Evolutionary conservation across 106 monocot species (phyloP).

Genomic region (Ottelia alismoides): DNA sequence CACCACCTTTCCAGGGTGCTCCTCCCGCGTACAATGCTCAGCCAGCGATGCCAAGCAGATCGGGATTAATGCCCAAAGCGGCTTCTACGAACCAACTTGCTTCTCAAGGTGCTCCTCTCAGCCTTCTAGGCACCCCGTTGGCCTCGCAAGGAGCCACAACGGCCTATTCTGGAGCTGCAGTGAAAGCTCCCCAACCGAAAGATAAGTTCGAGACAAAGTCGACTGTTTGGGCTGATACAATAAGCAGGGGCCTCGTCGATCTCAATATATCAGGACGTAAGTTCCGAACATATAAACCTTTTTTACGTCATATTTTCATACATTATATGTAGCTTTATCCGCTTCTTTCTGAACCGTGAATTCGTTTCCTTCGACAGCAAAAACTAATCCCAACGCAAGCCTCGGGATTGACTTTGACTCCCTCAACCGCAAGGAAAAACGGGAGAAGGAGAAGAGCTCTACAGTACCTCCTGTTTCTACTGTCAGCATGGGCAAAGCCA

Average conservation of each 20-base stretch:
- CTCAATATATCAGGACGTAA: conserved; percentile 81
- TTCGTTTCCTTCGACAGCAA: conserved; percentile 21
- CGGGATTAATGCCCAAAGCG: too few relatives aligned
- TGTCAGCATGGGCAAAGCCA: conserved; percentile 87
- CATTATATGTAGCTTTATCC: neutral
- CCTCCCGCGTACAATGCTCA: too few relatives aligned
- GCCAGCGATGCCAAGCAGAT: neutral
- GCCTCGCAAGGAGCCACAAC: conserved; percentile 3
- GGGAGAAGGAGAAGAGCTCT: conserved; percentile 35
- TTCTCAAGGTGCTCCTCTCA: too few relatives aligned
- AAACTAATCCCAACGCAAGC: conserved; percentile 29
- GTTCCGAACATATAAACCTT: conserved; percentile 3
- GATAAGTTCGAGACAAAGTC: conserved; percentile 75
- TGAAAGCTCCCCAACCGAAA: conserved; percentile 20
- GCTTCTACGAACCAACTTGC: too few relatives aligned
- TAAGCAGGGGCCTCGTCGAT: conserved; percentile 64
- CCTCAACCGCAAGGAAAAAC: conserved; percentile 76
- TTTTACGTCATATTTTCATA: neutral
- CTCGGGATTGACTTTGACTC: conserved; percentile 91
- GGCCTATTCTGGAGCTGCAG: conserved; percentile 3
- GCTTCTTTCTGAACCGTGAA: too few relatives aligned
- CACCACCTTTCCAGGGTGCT: conserved; percentile 7
- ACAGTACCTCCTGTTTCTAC: conserved; percentile 46
- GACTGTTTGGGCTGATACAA: too few relatives aligned
- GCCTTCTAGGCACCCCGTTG: conserved; percentile 1